These are phyloP conservation scores for Phytophthora palmivora DNA, from an alignment of 352 stramenopile species.

Conservation along the genomic window DNA sequence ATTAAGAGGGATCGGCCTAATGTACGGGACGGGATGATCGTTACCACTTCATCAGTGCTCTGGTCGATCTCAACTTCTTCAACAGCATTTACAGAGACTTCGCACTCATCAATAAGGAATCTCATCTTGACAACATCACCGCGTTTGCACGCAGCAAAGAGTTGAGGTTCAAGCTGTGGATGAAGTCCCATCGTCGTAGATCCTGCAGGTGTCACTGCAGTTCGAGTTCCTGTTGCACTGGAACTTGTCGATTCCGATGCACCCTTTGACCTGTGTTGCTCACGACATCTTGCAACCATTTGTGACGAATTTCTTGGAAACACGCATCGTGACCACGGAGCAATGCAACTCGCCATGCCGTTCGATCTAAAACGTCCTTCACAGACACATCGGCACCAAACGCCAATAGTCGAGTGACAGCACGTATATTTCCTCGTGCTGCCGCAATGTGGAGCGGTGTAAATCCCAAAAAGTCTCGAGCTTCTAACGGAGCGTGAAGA, in stretches of 20 bases:
- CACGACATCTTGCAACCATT: slow-evolving; percentile 58
- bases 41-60: not conserved
- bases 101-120: slow-evolving; percentile 51
- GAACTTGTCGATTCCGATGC: slow-evolving; percentile 9
- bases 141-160: slow-evolving; percentile 34
- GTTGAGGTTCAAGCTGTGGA: slow-evolving; percentile 42
- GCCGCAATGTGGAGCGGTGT: slow-evolving; percentile 65
- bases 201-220: slow-evolving; percentile 1
- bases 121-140: slow-evolving; percentile 32
- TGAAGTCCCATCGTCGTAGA: slow-evolving; percentile 31
- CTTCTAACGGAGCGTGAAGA: slow-evolving; percentile 44
- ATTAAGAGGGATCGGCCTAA: slow-evolving; percentile 39
- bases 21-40: not conserved
- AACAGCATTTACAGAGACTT: slow-evolving; percentile 42
- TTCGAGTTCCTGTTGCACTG: slow-evolving; percentile 7
- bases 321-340: slow-evolving; percentile 58
- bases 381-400: slow-evolving; percentile 58
- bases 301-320: slow-evolving; percentile 70
- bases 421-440: slow-evolving; percentile 47
- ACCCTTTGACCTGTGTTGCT: slow-evolving; percentile 13
- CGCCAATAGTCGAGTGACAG: slow-evolving; percentile 50
- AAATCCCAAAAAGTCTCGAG: slow-evolving; percentile 63
- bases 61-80: slow-evolving; percentile 14
- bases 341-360: slow-evolving; percentile 67
- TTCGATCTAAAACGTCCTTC: slow-evolving; percentile 50